Base-by-base conservation (phyloP, 2,329 filamentous ascomycete species). In the Ambrosiella beaveri region DNA sequence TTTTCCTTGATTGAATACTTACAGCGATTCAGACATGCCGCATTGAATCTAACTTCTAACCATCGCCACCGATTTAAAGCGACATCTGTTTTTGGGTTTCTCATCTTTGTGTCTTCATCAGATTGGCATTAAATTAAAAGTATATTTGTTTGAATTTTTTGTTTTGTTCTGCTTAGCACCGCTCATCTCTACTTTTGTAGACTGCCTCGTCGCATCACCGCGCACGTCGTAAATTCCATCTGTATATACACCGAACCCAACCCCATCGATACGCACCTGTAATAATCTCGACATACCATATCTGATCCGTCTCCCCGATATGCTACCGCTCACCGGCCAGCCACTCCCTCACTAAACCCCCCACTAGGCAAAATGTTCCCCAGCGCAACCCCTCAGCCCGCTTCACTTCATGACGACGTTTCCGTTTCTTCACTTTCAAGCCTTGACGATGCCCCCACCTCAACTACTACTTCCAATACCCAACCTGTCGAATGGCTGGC, bases 401-500 rank as follows among this genome's bases (percentile, higher is more conserved):
- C 56, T 44, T 51, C 49, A 44, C 53, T 9, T 19, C 50, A 60
- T 41, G 56, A 60, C n/a, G 55, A 57, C 15, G 58, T 54, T 11
- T 13, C 17, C 40, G 50, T 57, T 40, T 51, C 47, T 27, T 51
- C 47, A 52, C 36, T n/a, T 9, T 37, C 17, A 39, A n/a, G 27
- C n/a, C 56, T 47, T 47, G n/a, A 47, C 27, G 47, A 27, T 19
- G 47, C 47, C 47, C 7, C 27, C 1, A 8, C 37, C 15, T 13
- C 35, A 12, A 56, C 56, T 2, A 38, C 11, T 44, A 19, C 4
- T 39, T 5, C n/a, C 39, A 11, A 19, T n/a, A 2, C 11, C 12
- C 38, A 40, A 27, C 39, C 68, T 2, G 71, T 84, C 56, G 81
- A 87, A 73, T 85, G 83, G 75, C 77, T 91, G 41, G 84, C 84